These are phyloP conservation scores for Cercospora sojina DNA, from an alignment of 2,329 filamentous ascomycete species.

Conservation along the genomic window DNA sequence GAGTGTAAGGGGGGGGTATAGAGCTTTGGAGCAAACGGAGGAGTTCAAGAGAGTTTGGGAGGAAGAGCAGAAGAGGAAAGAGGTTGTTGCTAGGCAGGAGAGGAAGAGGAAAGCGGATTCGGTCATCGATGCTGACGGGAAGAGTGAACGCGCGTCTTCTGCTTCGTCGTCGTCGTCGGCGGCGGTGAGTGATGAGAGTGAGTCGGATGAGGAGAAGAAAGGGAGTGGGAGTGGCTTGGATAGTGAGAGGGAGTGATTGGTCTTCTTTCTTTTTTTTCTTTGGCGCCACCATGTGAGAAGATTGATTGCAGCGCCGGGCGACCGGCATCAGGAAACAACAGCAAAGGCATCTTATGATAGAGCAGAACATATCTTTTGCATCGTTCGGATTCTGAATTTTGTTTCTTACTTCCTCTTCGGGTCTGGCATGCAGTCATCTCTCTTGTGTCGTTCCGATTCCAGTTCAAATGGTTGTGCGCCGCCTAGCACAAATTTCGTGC, in stretches of 20 bases:
- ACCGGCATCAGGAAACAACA: not conserved
- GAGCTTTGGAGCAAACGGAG: not conserved
- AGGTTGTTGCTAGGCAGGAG: not conserved
- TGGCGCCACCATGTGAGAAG: not conserved
- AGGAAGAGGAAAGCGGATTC: constrained; percentile 9
- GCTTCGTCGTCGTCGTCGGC: not conserved
- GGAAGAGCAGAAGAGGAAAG: not conserved
- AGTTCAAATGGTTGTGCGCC: not conserved
- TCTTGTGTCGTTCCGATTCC: not conserved
- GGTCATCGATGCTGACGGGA: constrained; percentile 2
- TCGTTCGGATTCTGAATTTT: not conserved
- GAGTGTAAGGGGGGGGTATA: constrained; percentile 17
- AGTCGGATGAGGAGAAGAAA: not conserved
- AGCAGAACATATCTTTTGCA: not conserved
- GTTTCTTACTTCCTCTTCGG: not conserved
- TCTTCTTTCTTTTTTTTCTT: not conserved
- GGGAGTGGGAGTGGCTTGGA: not conserved
- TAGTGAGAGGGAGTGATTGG: not conserved
- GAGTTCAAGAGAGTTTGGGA: not conserved
- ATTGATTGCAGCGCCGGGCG: not conserved
- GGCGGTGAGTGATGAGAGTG: not conserved
- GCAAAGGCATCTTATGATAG: not conserved
- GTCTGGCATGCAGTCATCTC: not conserved
- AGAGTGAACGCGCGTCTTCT: not conserved
- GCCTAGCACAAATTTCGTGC: not conserved